phyloP scores from a whole-genome alignment of 495 filamentous ascomycete species.

The Penicillium bovifimosum region DNA sequence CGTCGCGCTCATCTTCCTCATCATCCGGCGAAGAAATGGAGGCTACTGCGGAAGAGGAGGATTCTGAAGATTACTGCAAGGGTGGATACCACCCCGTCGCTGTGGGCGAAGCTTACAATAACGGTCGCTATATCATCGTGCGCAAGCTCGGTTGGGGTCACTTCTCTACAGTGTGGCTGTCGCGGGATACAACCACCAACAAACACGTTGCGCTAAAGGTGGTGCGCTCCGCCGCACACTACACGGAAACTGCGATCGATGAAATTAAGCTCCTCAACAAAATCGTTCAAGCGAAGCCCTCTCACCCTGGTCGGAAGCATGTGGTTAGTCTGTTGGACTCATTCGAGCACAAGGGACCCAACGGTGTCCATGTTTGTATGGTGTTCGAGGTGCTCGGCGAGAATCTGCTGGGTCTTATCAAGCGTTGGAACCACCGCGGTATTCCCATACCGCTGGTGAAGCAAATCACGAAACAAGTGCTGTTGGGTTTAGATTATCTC shows the following conservation, averaged over 20 bases:
- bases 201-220: constrained; percentile 98
- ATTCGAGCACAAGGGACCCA: constrained; percentile 95
- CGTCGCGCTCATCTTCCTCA: constrained; percentile 74
- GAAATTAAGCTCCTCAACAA: constrained; percentile 97
- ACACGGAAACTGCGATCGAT: constrained; percentile 97
- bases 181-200: constrained; percentile 79
- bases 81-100: constrained; percentile 94
- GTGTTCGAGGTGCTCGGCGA: constrained; percentile 97
- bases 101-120: constrained; percentile 94
- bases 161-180: constrained; percentile 98
- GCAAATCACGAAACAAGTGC: constrained; percentile 97
- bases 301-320: constrained; percentile 87
- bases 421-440: constrained; percentile 95
- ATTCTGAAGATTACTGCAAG: constrained; percentile 98
- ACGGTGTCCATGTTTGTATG: constrained; percentile 97
- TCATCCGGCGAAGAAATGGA: constrained; percentile 83
- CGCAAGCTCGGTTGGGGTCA: constrained; percentile 98
- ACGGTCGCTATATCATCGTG: constrained; percentile 92
- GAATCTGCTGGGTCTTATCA: constrained; percentile 92
- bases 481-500: constrained; percentile 91
- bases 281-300: constrained; percentile 90
- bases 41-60: constrained; percentile 95
- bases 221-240: constrained; percentile 93
- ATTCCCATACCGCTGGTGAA: constrained; percentile 95
- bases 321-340: constrained; percentile 94